phyloP scores from a whole-genome alignment of 106 monocot genomes.

The Alisma plantagoaquatica region DNA sequence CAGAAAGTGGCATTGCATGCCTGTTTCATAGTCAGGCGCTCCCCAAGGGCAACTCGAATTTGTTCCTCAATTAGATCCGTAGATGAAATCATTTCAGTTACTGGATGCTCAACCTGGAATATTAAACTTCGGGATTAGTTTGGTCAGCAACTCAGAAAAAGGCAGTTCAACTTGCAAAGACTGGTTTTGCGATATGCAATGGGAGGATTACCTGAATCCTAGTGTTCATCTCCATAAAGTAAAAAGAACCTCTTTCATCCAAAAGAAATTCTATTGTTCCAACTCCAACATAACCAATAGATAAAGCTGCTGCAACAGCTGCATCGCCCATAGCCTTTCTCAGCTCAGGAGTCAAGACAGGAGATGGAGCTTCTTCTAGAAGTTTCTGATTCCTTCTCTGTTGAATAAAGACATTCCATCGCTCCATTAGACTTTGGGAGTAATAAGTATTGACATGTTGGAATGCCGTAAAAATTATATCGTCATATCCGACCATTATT shows the following conservation, averaged over 20 bases:
- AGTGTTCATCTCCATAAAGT: too few species aligned
- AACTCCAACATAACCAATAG: constrained; percentile 84
- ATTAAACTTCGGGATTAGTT: too few species aligned
- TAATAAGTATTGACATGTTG: too few species aligned
- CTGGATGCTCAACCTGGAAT: constrained; percentile 74
- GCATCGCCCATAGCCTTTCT: too few species aligned
- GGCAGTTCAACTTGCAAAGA: too few species aligned
- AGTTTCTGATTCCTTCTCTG: constrained; percentile 92
- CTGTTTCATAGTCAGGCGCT: constrained; percentile 64
- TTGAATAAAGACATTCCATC: too few species aligned
- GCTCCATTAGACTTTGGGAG: too few species aligned
- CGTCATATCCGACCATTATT: too few species aligned
- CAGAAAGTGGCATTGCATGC: too few species aligned
- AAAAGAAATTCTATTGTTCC: constrained; percentile 89
- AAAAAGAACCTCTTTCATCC: constrained; percentile 72
- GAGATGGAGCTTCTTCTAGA: constrained; percentile 87
- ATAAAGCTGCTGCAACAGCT: constrained; percentile 75
- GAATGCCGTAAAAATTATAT: too few species aligned
- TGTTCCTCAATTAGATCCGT: too few species aligned
- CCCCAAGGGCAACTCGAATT: constrained; percentile 84
- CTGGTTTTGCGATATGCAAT: neutral
- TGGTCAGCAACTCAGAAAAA: too few species aligned
- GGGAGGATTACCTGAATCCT: constrained; percentile 72
- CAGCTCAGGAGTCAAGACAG: constrained; percentile 68
- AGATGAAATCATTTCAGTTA: constrained; percentile 94